A percentile compares a stretch with the other conserved stretches of the same genome.
Conservation (phyloP, 352 stramenopile genomes). For the Bremia lactucae region DNA sequence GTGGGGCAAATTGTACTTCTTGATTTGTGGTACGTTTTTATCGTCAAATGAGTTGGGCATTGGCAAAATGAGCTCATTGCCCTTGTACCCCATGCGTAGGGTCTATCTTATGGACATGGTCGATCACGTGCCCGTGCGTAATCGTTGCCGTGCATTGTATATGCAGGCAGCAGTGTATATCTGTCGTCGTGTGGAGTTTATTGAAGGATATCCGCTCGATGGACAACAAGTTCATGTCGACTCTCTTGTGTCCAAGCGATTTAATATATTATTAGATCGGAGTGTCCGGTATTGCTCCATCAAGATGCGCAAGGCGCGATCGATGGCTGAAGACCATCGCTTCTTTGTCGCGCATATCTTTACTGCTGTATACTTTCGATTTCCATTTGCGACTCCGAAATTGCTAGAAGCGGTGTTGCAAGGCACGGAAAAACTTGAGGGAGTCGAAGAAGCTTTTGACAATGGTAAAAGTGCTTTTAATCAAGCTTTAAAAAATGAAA, state of each 20-base stretch:
- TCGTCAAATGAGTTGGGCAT: neutral
- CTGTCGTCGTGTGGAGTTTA: conserved; percentile 69
- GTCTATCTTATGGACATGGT: conserved; percentile 78
- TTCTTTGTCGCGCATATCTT: conserved; percentile 68
- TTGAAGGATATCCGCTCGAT: conserved; percentile 51
- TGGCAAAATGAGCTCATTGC: no score
- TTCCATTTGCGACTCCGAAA: conserved; percentile 30
- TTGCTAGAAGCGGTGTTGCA: conserved; percentile 46
- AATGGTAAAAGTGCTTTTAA: conserved; percentile 9
- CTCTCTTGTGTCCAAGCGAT: conserved; percentile 43
- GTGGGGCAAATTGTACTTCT: conserved; percentile 61
- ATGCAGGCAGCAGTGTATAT: conserved; percentile 62
- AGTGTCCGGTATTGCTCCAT: conserved; percentile 44
- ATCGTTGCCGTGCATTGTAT: conserved; percentile 59
- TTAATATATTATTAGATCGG: conserved; percentile 43
- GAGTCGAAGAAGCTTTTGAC: conserved; percentile 1
- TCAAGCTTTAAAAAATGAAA: conserved; percentile 3
- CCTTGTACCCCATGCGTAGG: conserved; percentile 16
- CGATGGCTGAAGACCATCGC: conserved; percentile 61
- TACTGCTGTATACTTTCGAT: conserved; percentile 59
- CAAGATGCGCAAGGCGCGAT: conserved; percentile 56
- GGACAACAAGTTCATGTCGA: conserved; percentile 41
- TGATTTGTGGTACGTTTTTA: conserved; percentile 64
- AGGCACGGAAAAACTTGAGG: conserved; percentile 46
- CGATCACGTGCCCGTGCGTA: conserved; percentile 61